Evolutionary conservation across 176 grass and related monocot species (phyloP), one percentile per base, ranked within the genome.

Genomic region (Musa acuminata): DNA sequence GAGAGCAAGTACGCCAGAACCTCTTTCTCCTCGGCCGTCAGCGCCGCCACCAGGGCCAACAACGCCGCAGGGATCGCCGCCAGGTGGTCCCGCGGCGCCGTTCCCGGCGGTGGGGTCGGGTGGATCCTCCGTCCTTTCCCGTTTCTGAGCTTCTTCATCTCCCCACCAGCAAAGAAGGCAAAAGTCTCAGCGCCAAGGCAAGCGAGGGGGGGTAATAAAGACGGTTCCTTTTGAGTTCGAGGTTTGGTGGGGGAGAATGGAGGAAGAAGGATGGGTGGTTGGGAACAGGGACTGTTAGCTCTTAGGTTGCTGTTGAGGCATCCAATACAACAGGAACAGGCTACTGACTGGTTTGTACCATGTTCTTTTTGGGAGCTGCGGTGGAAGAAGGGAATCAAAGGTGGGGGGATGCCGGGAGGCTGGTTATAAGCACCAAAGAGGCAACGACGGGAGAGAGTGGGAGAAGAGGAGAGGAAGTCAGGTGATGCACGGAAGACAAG

Each of bases 1-100:
- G 69, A 72, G 9, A 72, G 69, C 50, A 72, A 22, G 69, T 72
- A 72, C 8, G 49, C 49, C 8, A 72, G 69, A 49, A 72, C 69
- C 50, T 72, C 50, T 50, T 53, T 19, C 69, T 72, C 69, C 69
- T 53, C 69, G 50, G 69, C 49, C 69, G 69, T 72, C 49, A 72
- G 69, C 1, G 69, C 50, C 9, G 69, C 69, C 49, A 49, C 69
- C 50, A 72, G 69, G 20, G 69, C 50, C 9, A 72, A 8, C 48
- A 72, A 11, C 49, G 69, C 69, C 14, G 50, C 49, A 2, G 69
- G 69, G 9, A 72, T 49, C n/a, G 51, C 21, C 49, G 69, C 63
- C 63, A 65, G 63, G 9, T 65, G 21, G 23, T 65, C 69, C 49
- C 51, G 69, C 8, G 69, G 29, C 67, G 29, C 7, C 13, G 35